Evolutionary conservation across 805 yeast species (phyloP).

Genomic region (Sugiyamaella floridensis): DNA sequence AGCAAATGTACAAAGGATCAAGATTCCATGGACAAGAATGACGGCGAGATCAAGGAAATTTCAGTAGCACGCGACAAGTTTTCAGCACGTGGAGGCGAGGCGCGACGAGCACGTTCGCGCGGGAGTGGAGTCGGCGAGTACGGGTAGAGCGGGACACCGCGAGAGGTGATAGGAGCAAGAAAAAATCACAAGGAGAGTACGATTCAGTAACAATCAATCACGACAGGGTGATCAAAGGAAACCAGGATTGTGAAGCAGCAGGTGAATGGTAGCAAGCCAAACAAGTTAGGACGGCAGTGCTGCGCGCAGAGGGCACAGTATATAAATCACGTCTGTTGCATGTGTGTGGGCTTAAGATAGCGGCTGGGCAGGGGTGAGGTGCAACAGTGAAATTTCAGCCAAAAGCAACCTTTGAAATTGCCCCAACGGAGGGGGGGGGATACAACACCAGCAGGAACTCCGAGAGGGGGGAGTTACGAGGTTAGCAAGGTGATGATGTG

Average conservation of each 20-base stretch:
- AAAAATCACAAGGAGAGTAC: neutral
- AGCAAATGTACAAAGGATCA: neutral
- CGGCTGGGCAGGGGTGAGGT: neutral
- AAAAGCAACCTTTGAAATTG: neutral
- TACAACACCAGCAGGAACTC: too few species aligned
- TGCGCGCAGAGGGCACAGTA: conserved; percentile 3
- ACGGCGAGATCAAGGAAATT: neutral
- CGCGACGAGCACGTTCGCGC: neutral
- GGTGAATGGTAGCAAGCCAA: neutral
- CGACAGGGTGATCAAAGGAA: too few species aligned
- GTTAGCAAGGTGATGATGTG: too few species aligned
- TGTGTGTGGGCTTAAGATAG: neutral
- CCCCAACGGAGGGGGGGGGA: too few species aligned
- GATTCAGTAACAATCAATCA: too few species aligned
- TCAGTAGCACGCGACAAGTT: neutral
- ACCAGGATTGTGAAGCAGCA: neutral
- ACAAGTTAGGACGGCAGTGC: conserved; percentile 3
- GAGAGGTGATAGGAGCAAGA: neutral
- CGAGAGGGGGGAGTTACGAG: too few species aligned
- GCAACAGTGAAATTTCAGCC: neutral
- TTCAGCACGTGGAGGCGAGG: neutral
- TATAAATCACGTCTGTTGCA: neutral
- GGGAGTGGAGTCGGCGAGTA: neutral
- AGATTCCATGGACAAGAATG: neutral
- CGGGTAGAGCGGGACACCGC: neutral